Percentiles rank a stretch among this genome's conserved stretches.
Evolutionary conservation across 495 filamentous ascomycete species (phyloP).

Genomic region (Hamigera avellanea): DNA sequence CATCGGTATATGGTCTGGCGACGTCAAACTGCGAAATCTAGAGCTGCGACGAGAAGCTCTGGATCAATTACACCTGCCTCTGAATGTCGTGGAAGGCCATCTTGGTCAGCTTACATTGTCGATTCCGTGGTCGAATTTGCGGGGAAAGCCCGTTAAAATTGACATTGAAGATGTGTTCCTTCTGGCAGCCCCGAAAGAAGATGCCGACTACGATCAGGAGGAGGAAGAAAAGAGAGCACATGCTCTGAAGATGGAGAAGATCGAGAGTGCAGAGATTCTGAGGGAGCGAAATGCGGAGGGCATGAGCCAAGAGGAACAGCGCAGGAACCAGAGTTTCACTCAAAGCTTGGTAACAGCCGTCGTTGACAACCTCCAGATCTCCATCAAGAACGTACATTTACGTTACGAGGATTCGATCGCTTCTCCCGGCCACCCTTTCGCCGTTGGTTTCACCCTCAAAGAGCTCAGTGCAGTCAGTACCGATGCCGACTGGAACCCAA

Average conservation of each 20-base stretch:
- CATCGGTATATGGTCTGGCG: conserved; percentile 95
- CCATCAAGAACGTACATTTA: conserved; percentile 94
- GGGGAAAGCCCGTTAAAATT: conserved; percentile 86
- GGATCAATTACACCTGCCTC: conserved; percentile 86
- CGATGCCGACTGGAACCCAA: conserved; percentile 83
- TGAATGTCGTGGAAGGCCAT: conserved; percentile 94
- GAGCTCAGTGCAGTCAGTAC: conserved; percentile 96
- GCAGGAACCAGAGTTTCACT: conserved; percentile 93
- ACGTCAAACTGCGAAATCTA: conserved; percentile 85
- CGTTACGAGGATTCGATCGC: conserved; percentile 97
- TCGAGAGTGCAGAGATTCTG: conserved; percentile 87
- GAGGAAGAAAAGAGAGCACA: conserved; percentile 79
- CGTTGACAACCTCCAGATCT: conserved; percentile 94
- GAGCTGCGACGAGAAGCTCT: conserved; percentile 89
- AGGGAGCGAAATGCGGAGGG: conserved; percentile 88
- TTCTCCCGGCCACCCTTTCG: conserved; percentile 89
- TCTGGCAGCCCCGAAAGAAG: conserved; percentile 85
- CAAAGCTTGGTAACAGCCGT: conserved; percentile 90
- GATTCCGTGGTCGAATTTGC: conserved; percentile 93
- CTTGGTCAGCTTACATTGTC: conserved; percentile 79
- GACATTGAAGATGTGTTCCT: conserved; percentile 95
- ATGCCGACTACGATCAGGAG: conserved; percentile 82
- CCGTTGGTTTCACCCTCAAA: conserved; percentile 78
- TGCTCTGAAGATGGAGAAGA: conserved; percentile 89
- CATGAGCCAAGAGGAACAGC: conserved; percentile 85